These are phyloP conservation scores for Atalantia buxifolia DNA, from an alignment of 345 rosid genomes.

Conservation along the genomic window DNA sequence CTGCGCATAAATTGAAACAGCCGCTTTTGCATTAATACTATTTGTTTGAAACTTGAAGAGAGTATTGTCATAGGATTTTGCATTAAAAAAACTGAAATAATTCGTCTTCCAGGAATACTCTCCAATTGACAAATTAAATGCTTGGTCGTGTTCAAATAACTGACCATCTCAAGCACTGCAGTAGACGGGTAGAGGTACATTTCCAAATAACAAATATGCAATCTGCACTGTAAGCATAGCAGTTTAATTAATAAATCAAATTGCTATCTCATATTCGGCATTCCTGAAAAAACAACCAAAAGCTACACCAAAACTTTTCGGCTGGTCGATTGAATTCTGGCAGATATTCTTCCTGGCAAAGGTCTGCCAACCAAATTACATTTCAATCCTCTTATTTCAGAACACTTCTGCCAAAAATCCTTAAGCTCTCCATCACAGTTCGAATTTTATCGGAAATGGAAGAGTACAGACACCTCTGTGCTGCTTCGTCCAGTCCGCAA, in stretches of 20 bases:
- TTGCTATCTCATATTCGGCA: background rate
- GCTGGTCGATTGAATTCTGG: background rate
- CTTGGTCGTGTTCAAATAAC: background rate
- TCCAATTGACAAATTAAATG: background rate
- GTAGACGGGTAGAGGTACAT: background rate
- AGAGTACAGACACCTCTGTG: conserved; percentile 62
- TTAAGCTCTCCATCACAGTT: conserved; percentile 55
- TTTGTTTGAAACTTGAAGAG: background rate
- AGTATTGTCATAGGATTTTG: background rate
- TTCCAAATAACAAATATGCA: background rate
- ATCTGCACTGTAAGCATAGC: background rate
- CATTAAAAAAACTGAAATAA: background rate
- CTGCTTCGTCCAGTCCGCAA: conserved; percentile 59
- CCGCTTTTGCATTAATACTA: no score
- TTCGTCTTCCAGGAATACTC: background rate
- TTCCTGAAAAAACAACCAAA: background rate
- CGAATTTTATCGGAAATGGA: conserved; percentile 63
- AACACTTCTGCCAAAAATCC: conserved; percentile 28
- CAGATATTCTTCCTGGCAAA: background rate
- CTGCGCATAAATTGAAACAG: no score
- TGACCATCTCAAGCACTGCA: background rate
- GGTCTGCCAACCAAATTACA: background rate
- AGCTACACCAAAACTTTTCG: background rate
- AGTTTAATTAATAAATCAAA: background rate
- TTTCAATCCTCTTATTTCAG: conserved; percentile 4